Percentiles rank a stretch among this genome's conserved stretches.
These are phyloP conservation scores for Porpolomopsis calyptriformis DNA, from an alignment of 768 basidiomycete species.

Conservation along the genomic window DNA sequence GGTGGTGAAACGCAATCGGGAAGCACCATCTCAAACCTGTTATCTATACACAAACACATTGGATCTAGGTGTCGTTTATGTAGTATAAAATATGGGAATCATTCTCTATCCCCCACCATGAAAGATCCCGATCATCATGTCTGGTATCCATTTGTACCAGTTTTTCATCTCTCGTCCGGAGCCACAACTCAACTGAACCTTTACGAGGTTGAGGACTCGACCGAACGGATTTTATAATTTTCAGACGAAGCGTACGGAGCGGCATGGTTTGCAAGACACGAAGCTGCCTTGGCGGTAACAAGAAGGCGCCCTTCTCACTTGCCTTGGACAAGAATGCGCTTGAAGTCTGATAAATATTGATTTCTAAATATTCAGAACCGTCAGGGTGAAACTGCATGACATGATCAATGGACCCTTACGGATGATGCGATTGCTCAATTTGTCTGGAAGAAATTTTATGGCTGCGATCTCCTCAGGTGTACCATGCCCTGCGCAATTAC, in stretches of 20 bases:
- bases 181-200: conserved; percentile 37
- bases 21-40: no score
- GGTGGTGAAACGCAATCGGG: no score
- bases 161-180: conserved; percentile 39
- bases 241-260: conserved; percentile 51
- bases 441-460: conserved; percentile 29
- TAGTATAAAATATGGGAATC: conserved; percentile 31
- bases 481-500: conserved; percentile 45
- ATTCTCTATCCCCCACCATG: conserved; percentile 65
- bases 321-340: conserved; percentile 10
- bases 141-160: conserved; percentile 37
- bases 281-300: conserved; percentile 19
- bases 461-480: conserved; percentile 29
- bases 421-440: conserved; percentile 51
- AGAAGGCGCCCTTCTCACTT: conserved; percentile 12
- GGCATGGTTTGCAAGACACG: conserved; percentile 63
- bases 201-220: conserved; percentile 21
- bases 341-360: conserved; percentile 16
- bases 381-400: neutral
- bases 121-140: conserved; percentile 43
- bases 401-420: conserved; percentile 28
- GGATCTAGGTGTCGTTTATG: neutral
- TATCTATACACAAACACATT: no score
- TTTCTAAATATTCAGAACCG: conserved; percentile 10
- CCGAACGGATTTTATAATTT: conserved; percentile 43